A percentile compares a stretch with the other conserved stretches of the same genome.
Conservation (phyloP, 2,329 filamentous ascomycete species). For the Beauveria medogensis region DNA sequence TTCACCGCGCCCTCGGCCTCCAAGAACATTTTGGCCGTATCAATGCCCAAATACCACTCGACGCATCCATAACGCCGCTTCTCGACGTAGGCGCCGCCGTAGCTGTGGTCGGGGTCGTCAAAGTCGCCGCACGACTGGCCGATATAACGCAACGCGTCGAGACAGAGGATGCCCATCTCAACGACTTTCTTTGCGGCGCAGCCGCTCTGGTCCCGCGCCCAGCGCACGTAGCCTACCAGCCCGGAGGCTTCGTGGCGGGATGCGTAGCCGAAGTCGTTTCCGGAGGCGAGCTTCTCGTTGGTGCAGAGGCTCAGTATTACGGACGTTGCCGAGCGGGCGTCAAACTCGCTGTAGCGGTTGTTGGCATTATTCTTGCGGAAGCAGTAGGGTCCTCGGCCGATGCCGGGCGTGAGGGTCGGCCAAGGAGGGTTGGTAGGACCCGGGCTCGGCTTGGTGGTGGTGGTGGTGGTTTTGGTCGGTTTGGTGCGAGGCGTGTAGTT, state of each 20-base stretch:
- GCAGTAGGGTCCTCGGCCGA: neutral
- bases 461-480: neutral
- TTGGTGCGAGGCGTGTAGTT: neutral
- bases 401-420: neutral
- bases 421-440: neutral
- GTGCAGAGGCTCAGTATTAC: neutral
- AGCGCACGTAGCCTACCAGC: neutral
- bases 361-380: neutral
- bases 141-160: neutral
- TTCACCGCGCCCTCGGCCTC: too few relatives aligned
- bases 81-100: neutral
- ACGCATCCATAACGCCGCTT: neutral
- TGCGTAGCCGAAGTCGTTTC: neutral
- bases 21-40: neutral
- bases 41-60: neutral
- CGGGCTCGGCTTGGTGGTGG: neutral
- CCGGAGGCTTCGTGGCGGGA: neutral
- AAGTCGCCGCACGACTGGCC: neutral
- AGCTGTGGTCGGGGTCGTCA: neutral
- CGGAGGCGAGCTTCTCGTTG: neutral
- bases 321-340: neutral
- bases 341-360: neutral
- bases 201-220: neutral
- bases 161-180: neutral
- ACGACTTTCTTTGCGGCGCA: neutral